phyloP scores from a whole-genome alignment of 306 rosid species.

The Prunus fruticosa region DNA sequence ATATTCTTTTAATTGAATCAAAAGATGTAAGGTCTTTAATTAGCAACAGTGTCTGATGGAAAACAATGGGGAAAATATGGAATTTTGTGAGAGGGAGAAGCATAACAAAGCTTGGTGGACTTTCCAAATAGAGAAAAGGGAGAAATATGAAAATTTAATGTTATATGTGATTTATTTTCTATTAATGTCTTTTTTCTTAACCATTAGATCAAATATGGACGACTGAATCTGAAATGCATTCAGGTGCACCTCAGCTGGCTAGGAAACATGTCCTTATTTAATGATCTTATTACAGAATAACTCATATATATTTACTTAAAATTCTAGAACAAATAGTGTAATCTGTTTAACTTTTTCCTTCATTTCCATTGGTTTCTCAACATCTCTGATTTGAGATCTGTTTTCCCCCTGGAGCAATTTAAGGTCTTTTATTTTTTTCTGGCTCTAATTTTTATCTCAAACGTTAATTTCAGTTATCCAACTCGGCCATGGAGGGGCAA shows the following conservation, averaged over 20 bases:
- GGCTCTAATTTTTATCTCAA: constrained; percentile 37
- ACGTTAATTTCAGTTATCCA: constrained; percentile 56
- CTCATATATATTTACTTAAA: background rate
- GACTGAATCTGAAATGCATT: background rate
- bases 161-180: background rate
- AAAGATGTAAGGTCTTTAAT: background rate
- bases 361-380: background rate
- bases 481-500: constrained; percentile 76
- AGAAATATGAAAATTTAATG: background rate
- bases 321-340: background rate
- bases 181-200: background rate
- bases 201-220: background rate
- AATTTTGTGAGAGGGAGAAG: background rate
- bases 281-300: background rate
- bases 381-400: background rate
- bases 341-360: background rate
- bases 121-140: background rate
- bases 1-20: background rate
- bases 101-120: background rate
- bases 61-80: background rate
- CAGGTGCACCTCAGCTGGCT: background rate
- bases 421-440: background rate
- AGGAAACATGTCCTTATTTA: background rate
- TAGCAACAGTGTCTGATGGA: background rate
- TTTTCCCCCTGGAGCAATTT: background rate